Base-by-base conservation (phyloP, 768 basidiomycete species). In the Gautieria morchelliformis region DNA sequence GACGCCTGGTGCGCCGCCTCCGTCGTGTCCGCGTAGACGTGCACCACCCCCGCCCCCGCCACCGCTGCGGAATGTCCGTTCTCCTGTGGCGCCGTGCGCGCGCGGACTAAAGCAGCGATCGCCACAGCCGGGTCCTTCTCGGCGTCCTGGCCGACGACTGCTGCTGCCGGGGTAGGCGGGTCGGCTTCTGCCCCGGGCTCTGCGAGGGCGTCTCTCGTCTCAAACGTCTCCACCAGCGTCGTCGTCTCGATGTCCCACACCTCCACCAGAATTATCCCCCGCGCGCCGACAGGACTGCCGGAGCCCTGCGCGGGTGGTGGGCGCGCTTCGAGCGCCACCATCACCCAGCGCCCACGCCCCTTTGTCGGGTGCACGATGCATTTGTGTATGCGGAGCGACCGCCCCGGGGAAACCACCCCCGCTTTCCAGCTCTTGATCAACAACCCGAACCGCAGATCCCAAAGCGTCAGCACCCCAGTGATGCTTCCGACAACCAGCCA, bases 391-490 rank as follows among this genome's bases (percentile, higher is more conserved):
- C 81, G 78, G 2, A 77, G 77, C 7, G 77, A 74, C 40, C 75
- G 70, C 2, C 81, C 81, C 11, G 77, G 73, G 4, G 79, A 75
- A 6, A 75, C 74, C 22, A 49, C 56, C 10, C 83, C 83, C 7
- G 83, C 83, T 64, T 83, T 82, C 94, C 95, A 97, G 59, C 84
- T 89, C 68, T 88, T 89, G 61, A 98, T 75, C 4, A 87, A 73
- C 19, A 97, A 74, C 1, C 94, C 93, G 63, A 98, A 99, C 10
- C 95, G 86, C 44, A 92, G 82, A 71, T 99, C 96, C 93, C 94
- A 99, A 3, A 99, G 76, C 0, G 89, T 84, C 12, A 98, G 72
- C 14, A 87, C 81, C 5, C 95, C 96, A 1, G 80, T 81, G 2
- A 87, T 82, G 1, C 95, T 96, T 2, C 91, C 95, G 17, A 89